Base-by-base conservation (phyloP, 805 yeast species). In the Wickerhamomyces chaumierensis region DNA sequence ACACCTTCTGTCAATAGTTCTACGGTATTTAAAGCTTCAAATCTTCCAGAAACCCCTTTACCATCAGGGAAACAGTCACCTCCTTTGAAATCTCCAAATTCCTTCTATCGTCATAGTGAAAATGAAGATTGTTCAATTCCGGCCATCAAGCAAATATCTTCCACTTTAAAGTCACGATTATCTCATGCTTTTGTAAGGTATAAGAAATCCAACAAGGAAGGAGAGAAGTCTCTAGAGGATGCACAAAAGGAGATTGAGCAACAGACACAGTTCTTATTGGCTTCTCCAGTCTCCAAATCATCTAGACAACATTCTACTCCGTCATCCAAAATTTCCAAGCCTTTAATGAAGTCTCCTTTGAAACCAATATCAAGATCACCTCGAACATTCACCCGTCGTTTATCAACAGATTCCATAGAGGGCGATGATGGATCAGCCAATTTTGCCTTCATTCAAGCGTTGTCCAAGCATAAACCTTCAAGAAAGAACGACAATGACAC, bases 121-220 rank as follows among this genome's bases (percentile, higher is more conserved):
- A 52, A 52, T 8, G 55, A 52, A 21, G 47, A 42, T 12, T 57
- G 45, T 16, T 52, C 48, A 12, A 53, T 48, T 28, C 62, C 62
- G 31, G 68, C 68, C 11, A 63, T 63, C 13, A 53, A 66, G 36
- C 62, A 61, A 35, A 57, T 65, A 16, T 63, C 69, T 1, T 55
- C 61, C 18, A 60, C 59, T 40, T 49, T 65, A 32, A 61, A 60
- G 40, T 61, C 68, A 13, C 51, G 69, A 39, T 46, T 65, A 14
- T 62, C 61, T 39, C 62, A 63, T 46, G 70, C 70, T 2, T 55
- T 61, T 44, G 61, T 63, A 11, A 63, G 63, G 44, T 50, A 60
- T 38, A 63, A 63, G 37, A 42, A 53, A 15, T 50, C 55, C 3
- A 34, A 54, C 14, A 57, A 51, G 34, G 57, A 54, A 27, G 20